A percentile compares a stretch with the other conserved stretches of the same genome.
Evolutionary conservation across 179 eudicot genomes (phyloP).

Genomic region (Spinacia oleracea): DNA sequence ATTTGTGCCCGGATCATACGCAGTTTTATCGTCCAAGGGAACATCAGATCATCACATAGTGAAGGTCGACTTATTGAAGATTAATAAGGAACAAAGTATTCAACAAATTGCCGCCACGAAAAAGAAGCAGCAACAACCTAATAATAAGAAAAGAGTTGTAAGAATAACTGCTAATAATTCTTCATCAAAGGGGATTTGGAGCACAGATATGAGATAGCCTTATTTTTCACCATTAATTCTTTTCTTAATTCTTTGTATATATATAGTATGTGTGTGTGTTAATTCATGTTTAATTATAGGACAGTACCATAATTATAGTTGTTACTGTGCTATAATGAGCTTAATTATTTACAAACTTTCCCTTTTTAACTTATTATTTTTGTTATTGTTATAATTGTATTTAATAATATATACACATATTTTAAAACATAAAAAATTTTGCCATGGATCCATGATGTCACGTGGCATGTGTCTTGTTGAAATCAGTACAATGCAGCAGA

Average conservation of each 20-base stretch:
- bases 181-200: conserved; percentile 63
- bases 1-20: conserved; percentile 84
- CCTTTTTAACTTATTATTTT: too few species aligned
- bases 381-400: too few species aligned
- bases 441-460: too few species aligned
- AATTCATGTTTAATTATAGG: not conserved
- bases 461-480: too few species aligned
- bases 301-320: not conserved
- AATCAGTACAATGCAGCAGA: too few species aligned
- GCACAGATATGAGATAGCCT: conserved; percentile 36
- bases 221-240: not conserved
- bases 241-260: not conserved
- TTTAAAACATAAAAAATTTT: too few species aligned
- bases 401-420: too few species aligned
- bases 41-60: conserved; percentile 98
- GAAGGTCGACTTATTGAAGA: conserved; percentile 65
- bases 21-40: conserved; percentile 92
- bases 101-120: conserved; percentile 39
- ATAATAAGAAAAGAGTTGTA: conserved; percentile 47
- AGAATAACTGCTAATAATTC: conserved; percentile 48
- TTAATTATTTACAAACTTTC: not conserved
- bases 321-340: not conserved
- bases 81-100: conserved; percentile 32
- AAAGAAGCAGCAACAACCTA: conserved; percentile 40
- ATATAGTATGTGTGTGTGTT: not conserved